These are phyloP conservation scores for Fusarium sp. DNA, from an alignment of 2,329 filamentous ascomycete species.

Conservation along the genomic window DNA sequence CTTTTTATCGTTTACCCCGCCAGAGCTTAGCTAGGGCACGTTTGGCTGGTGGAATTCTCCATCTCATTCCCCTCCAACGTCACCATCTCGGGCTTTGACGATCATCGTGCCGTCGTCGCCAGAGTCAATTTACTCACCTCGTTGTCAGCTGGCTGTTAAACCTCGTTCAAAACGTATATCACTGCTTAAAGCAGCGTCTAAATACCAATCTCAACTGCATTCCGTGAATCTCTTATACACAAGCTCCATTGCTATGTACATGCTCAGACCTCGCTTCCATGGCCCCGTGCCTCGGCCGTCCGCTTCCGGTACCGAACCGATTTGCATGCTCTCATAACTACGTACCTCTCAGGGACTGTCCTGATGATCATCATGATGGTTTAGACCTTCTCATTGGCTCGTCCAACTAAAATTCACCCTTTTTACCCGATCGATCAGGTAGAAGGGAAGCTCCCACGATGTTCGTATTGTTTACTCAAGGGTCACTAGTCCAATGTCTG, in stretches of 20 bases:
- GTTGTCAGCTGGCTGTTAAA: not conserved
- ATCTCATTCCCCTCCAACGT: conserved; percentile 8
- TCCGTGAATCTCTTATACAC: not conserved
- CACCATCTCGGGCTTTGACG: not conserved
- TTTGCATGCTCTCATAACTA: conserved; percentile 17
- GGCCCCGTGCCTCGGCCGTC: conserved; percentile 19
- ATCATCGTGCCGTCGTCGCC: not conserved
- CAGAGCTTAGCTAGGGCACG: conserved; percentile 32
- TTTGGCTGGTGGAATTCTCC: conserved; percentile 10
- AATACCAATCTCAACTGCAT: conserved; percentile 1
- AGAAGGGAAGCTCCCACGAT: not conserved
- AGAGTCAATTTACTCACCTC: not conserved
- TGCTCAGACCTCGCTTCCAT: conserved; percentile 1
- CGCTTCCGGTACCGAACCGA: conserved; percentile 24
- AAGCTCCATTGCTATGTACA: not conserved
- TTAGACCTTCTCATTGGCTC: conserved; percentile 1
- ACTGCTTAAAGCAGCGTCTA: not conserved
- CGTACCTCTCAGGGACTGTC: conserved; percentile 8
- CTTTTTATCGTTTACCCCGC: conserved; percentile 31
- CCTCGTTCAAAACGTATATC: not conserved
- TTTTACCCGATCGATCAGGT: not conserved
- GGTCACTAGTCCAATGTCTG: not conserved
- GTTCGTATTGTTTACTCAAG: not conserved
- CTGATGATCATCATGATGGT: conserved; percentile 13
- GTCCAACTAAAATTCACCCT: not conserved